Percentiles rank a stretch among this genome's conserved stretches.
phyloP scores from a whole-genome alignment of 1,139 yeast genomes.

The Geotrichum bryndzae region DNA sequence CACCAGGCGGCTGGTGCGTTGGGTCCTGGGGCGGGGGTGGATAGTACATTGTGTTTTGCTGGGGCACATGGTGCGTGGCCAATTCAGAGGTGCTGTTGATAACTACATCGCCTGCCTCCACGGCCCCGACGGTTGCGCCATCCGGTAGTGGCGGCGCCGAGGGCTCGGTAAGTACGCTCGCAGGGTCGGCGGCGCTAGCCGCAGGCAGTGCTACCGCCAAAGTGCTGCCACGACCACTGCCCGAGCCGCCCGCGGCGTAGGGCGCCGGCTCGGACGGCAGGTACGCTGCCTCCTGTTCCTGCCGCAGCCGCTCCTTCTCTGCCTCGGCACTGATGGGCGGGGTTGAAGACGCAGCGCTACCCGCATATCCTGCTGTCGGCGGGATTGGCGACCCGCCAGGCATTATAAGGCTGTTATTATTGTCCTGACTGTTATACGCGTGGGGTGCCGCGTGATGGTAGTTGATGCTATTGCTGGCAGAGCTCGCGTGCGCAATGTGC shows the following conservation, averaged over 20 bases:
- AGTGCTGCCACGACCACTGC: background rate
- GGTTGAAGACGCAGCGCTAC: constrained; percentile 18
- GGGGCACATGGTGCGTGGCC: too few species aligned
- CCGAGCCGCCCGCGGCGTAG: background rate
- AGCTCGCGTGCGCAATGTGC: background rate
- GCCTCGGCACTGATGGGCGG: constrained; percentile 14
- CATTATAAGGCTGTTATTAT: background rate
- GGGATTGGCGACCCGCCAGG: constrained; percentile 8
- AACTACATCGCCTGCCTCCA: background rate
- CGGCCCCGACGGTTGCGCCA: background rate
- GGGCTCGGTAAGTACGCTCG: background rate
- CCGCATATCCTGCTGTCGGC: background rate
- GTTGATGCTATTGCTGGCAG: background rate
- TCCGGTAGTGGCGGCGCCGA: background rate
- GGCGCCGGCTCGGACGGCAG: constrained; percentile 50
- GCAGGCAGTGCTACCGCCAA: background rate
- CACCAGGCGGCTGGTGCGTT: background rate
- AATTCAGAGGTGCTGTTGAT: too few species aligned
- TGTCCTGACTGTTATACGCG: background rate
- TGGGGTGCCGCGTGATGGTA: constrained; percentile 14
- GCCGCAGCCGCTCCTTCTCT: constrained; percentile 52
- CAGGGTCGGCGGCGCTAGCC: background rate
- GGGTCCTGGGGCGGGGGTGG: background rate
- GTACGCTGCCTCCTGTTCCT: constrained; percentile 47
- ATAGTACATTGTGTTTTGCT: too few species aligned